These are phyloP conservation scores for Leishmania braziliensis DNA, from an alignment of 208 protist genomes.

Conservation along the genomic window DNA sequence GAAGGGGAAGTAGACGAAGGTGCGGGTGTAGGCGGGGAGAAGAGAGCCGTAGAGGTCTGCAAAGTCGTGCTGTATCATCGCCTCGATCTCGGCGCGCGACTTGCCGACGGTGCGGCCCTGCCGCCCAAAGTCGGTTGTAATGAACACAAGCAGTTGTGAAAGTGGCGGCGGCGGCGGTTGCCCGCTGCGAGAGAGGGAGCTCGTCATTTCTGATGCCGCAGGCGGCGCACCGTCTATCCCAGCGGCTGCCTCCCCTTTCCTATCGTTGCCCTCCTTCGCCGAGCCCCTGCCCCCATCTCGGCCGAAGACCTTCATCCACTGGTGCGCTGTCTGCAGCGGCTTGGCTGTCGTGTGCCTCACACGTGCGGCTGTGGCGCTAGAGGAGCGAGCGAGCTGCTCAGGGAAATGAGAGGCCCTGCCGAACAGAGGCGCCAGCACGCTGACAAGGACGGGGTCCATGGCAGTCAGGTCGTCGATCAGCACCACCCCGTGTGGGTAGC, in stretches of 20 bases:
- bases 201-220: not conserved
- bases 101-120: constrained; percentile 76
- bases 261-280: not conserved
- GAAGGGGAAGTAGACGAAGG: constrained; percentile 64
- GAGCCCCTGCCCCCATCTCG: not conserved
- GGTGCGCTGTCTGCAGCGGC: not conserved
- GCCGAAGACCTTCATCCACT: not conserved
- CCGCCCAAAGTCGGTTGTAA: constrained; percentile 86
- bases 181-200: not conserved
- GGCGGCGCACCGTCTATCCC: not conserved
- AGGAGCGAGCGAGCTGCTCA: constrained; percentile 44
- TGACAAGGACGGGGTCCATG: constrained; percentile 60
- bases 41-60: constrained; percentile 66
- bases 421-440: constrained; percentile 65
- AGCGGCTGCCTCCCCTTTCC: not conserved
- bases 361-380: not conserved
- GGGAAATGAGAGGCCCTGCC: constrained; percentile 65
- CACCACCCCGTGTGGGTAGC: constrained; percentile 78
- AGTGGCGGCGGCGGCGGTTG: constrained; percentile 42
- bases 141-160: constrained; percentile 61
- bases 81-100: constrained; percentile 52
- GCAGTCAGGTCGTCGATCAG: constrained; percentile 77
- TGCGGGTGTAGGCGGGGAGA: constrained; percentile 63
- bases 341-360: not conserved
- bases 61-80: constrained; percentile 71